Evolutionary conservation across 1,284 basidiomycete genomes (phyloP), one percentile per base, ranked within the genome.

Genomic region (Dichomitus squalens): DNA sequence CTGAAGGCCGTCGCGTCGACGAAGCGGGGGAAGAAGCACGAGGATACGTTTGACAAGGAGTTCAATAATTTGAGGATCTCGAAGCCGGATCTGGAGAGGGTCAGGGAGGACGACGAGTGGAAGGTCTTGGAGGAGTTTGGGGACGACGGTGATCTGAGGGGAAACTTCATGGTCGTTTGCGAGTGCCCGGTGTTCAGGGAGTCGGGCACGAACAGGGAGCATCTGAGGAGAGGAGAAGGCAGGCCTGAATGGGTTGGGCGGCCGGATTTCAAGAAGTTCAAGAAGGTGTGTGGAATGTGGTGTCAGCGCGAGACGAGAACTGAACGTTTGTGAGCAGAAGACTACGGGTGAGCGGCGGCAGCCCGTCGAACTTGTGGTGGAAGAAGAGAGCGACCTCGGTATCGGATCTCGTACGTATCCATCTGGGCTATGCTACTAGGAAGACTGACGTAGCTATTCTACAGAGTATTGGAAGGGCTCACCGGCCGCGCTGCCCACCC

Each of bases 231-330:
- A 14, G 55, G 63, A 1, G 64, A 68, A 21, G 63, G 64, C 29
- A 64, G 66, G 59, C 59, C 75, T 5, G 74, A 81, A 18, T 88
- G 86, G 82, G 73, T 80, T 53, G 85, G 84, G 0, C 77, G 76
- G 57, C 84, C 85, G 1, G 88, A 95, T 69, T 95, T 88, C 73
- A 95, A 95, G 72, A 95, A 91, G 74, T 95, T 95, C 70, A 92
- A 87, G 65, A 88, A 87, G 83, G 92, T 87, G 27, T 34, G 53
- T 5, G 6, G n/a, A 16, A 16, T 16, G 14, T 23, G 2, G 23
- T 47, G 14, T 8, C 31, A 18, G 33, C 8, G 33, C 27, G 8
- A 14, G 16, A 12, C 12, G 6, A 31, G n/a, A 6, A 20, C 34
- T 52, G 18, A 27, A 3, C 7, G 4, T n/a, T 2, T 38, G 16